Evolutionary conservation across 441 rosid species (phyloP), one percentile per base, ranked within the genome.

Genomic region (Brassica hybrid): DNA sequence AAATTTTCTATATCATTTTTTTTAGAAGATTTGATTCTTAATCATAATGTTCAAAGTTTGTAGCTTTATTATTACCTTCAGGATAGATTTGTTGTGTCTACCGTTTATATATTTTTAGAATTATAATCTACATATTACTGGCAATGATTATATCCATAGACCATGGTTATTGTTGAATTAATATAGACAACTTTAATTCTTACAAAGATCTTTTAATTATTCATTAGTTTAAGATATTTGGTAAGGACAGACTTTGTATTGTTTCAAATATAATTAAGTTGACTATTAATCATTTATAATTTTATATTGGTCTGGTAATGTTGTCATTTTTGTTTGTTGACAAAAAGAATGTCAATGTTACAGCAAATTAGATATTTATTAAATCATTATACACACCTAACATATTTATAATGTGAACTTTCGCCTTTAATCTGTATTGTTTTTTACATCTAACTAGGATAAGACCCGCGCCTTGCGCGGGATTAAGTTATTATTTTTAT

Each of bases 251-350:
- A 32, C 68, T 36, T 36, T 11, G 21, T 63, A 63, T 63, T 25
- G 18, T 14, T 63, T 10, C 23, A 11, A 38, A 38, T 38, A 17
- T 38, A 5, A 38, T 17, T 9, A 36, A 17, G 68, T 18, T 65
- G 69, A 65, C 52, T 38, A 65, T 38, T 7, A 18, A 17, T 36
- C 10, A 18, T n/a, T n/a, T n/a, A n/a, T n/a, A n/a, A n/a, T n/a
- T 11, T 19, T 10, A 65, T 36, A 38, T 38, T 65, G 6, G 9
- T 11, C 13, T 23, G 6, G 71, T 21, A 13, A 67, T 69, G 63
- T 60, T 75, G 67, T 48, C 73, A 75, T 75, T 14, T 30, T 67
- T 11, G 5, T 75, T 48, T 60, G 79, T 75, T 67, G 79, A 67
- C 79, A 19, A 50, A 4, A 48, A 36, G 4, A 76, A 61, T 13